Conservation (phyloP, 78 protist genomes). For the Dictyostelium brefeldianum region DNA sequence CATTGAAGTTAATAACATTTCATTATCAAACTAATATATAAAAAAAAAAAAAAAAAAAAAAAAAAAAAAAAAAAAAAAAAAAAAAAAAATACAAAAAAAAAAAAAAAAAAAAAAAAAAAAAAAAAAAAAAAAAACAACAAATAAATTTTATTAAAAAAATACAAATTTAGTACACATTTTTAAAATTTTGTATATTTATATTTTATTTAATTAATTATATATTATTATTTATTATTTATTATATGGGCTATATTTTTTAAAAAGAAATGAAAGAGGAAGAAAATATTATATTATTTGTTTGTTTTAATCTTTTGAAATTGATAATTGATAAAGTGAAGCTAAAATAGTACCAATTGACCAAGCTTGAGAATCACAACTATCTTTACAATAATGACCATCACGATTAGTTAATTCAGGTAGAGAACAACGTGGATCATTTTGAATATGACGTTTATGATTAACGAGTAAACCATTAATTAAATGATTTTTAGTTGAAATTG, state of each 20-base stretch:
- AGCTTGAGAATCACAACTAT: slow-evolving; percentile 86
- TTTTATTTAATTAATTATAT: too few relatives aligned
- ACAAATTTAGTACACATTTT: too few relatives aligned
- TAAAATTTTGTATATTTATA: too few relatives aligned
- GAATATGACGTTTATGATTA: slow-evolving; percentile 28
- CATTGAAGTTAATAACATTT: neutral
- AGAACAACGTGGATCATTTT: slow-evolving; percentile 69
- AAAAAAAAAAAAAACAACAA: too few relatives aligned
- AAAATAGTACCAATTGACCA: slow-evolving; percentile 78
- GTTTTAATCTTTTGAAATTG: neutral
- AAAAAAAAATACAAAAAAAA: too few relatives aligned
- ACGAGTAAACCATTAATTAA: neutral
- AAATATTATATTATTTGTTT: neutral
- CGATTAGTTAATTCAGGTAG: slow-evolving; percentile 93
- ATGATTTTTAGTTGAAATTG: neutral
- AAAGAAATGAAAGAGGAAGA: neutral
- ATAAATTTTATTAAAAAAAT: too few relatives aligned
- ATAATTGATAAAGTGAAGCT: slow-evolving; percentile 14
- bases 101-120: too few relatives aligned
- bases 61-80: neutral
- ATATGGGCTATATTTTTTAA: too few relatives aligned
- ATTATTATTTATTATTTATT: too few relatives aligned
- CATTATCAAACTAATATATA: neutral
- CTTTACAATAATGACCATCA: slow-evolving; percentile 81
- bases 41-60: slow-evolving; percentile 3